Percentiles rank a stretch among this genome's conserved stretches.
Evolutionary conservation across 75 land plant genomes (phyloP).

Genomic region (Cupressus sempervirens): DNA sequence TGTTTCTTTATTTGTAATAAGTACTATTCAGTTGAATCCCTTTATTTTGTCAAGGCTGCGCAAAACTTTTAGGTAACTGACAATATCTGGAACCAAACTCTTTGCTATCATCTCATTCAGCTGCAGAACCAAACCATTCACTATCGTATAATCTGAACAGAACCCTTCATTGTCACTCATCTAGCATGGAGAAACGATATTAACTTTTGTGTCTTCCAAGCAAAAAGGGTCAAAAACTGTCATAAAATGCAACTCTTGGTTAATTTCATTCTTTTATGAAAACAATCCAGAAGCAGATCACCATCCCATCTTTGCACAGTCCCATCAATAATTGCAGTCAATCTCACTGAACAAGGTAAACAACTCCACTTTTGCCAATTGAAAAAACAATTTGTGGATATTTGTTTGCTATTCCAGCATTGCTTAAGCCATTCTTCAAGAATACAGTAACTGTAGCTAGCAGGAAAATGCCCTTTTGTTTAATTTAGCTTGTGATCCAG

Average conservation of each 20-base stretch:
- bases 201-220: background rate
- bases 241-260: background rate
- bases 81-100: conserved; percentile 37
- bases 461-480: conserved; percentile 41
- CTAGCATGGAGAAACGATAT: background rate
- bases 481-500: conserved; percentile 26
- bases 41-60: conserved; percentile 25
- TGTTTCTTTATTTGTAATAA: conserved; percentile 36
- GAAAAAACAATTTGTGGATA: conserved; percentile 25
- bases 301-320: conserved; percentile 36
- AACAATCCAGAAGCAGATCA: conserved; percentile 32
- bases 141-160: conserved; percentile 5
- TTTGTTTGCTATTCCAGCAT: conserved; percentile 35
- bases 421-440: conserved; percentile 54
- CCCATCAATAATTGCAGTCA: conserved; percentile 40
- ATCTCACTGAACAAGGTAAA: conserved; percentile 36
- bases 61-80: conserved; percentile 22
- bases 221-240: background rate
- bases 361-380: conserved; percentile 29
- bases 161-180: conserved; percentile 18
- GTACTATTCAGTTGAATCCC: conserved; percentile 21
- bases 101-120: conserved; percentile 23
- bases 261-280: background rate
- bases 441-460: conserved; percentile 31
- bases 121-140: conserved; percentile 1